Percentiles rank a stretch among this genome's conserved stretches.
Conservation (phyloP, 1,284 basidiomycete species). For the Salmacisia buchloeana region DNA sequence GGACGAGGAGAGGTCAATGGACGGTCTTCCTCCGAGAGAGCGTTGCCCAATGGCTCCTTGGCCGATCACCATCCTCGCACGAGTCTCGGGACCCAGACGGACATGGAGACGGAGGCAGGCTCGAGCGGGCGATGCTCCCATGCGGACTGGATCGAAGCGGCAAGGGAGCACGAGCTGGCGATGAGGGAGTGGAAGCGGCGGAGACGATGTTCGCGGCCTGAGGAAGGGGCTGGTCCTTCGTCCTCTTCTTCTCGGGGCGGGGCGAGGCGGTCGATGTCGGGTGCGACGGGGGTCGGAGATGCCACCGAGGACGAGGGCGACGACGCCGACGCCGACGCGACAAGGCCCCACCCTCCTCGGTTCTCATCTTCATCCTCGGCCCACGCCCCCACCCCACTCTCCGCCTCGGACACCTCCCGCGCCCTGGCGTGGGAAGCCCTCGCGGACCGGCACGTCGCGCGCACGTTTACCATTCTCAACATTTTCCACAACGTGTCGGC, state of each 20-base stretch:
- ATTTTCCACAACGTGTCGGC: constrained; percentile 80
- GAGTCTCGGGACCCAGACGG: background rate
- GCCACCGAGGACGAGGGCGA: background rate
- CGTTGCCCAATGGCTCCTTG: constrained; percentile 14
- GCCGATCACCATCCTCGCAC: constrained; percentile 10
- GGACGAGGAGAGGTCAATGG: too few relatives aligned
- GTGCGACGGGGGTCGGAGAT: too few relatives aligned
- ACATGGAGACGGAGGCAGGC: background rate
- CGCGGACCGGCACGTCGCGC: constrained; percentile 55
- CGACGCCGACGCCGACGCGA: constrained; percentile 38
- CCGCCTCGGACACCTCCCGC: constrained; percentile 56
- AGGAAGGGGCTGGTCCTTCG: background rate
- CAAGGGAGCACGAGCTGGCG: constrained; percentile 39
- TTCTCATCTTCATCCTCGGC: too few relatives aligned
- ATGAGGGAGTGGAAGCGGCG: constrained; percentile 29
- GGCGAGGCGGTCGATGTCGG: too few relatives aligned
- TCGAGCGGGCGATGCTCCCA: too few relatives aligned
- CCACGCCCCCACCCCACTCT: too few relatives aligned
- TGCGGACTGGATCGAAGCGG: constrained; percentile 36
- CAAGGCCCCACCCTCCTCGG: too few relatives aligned
- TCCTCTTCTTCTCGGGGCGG: background rate
- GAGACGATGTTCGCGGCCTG: constrained; percentile 11
- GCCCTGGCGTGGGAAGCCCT: constrained; percentile 54
- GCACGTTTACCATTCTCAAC: constrained; percentile 68
- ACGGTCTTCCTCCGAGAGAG: too few relatives aligned